These are phyloP conservation scores for Claviceps pazoutovae DNA, from an alignment of 2,329 filamentous ascomycete genomes.

Conservation along the genomic window DNA sequence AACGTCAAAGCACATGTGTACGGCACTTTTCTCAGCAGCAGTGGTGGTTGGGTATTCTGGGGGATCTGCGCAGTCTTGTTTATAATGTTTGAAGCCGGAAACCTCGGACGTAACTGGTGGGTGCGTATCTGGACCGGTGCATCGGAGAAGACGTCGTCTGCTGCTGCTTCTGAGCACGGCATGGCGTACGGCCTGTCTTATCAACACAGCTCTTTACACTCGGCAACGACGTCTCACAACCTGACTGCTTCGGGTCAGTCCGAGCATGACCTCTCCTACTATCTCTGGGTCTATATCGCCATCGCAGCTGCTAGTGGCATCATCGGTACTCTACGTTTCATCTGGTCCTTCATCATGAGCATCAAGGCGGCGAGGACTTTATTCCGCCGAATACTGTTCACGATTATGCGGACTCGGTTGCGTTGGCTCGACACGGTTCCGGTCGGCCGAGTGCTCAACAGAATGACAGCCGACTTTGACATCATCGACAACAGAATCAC, in stretches of 20 bases:
- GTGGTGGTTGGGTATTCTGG: constrained; percentile 52
- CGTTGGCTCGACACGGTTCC: constrained; percentile 72
- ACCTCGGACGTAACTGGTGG: constrained; percentile 50
- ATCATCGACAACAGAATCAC: constrained; percentile 55
- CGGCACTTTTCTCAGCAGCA: constrained; percentile 48
- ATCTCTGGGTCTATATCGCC: constrained; percentile 52
- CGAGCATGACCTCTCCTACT: constrained; percentile 39
- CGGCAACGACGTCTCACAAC: constrained; percentile 16
- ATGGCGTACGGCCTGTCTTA: constrained; percentile 31
- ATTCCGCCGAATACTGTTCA: constrained; percentile 52
- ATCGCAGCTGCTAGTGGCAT: constrained; percentile 44
- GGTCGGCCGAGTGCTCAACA: constrained; percentile 61
- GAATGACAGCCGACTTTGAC: constrained; percentile 66
- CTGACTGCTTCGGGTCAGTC: constrained; percentile 9
- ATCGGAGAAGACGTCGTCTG: not conserved
- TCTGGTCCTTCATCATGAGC: constrained; percentile 49
- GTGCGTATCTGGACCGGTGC: constrained; percentile 45
- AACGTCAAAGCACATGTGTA: constrained; percentile 57
- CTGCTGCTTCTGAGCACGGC: constrained; percentile 16
- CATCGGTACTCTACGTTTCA: constrained; percentile 48
- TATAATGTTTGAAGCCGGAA: constrained; percentile 36
- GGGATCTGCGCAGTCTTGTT: constrained; percentile 37
- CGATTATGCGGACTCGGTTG: constrained; percentile 58
- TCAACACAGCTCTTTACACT: constrained; percentile 31
- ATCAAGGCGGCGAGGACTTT: constrained; percentile 54